Base-by-base conservation (phyloP, 2,329 filamentous ascomycete genomes). In the Escovopsis sp. region DNA sequence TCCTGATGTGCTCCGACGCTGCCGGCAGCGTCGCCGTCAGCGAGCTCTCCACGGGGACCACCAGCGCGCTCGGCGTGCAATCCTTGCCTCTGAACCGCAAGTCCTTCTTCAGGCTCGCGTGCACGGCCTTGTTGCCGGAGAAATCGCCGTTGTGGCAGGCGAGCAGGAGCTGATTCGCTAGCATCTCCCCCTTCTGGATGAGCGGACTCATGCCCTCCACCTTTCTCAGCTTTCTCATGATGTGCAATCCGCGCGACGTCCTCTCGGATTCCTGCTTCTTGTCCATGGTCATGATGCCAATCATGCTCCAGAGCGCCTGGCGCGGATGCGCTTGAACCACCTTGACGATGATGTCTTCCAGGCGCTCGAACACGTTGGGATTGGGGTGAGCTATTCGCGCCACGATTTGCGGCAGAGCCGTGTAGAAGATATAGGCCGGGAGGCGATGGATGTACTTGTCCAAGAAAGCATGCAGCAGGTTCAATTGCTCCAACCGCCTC, bases 381-480 rank as follows among this genome's bases (percentile, higher is more conserved):
- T 94, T 83, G 1, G 79, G 76, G 58, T 98, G 90, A 31, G 82
- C 83, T 48, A 99, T 94, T 23, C 90, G 78, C n/a, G 88, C 90
- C 38, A 98, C 82, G 41, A 98, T 80, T 56, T 98, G 90, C 5
- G 90, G 82, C 29, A 99, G 65, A 5, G 88, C 68, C 2, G 79
- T 81, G 51, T 86, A 88, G 55, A 85, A 86, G 23, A 85, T 72
- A 48, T 80, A 87, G 1, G 79, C 71, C 3, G 82, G 81, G 40
- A 87, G 64, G 5, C 75, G 68, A 16, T 66, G 57, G 14, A 88
- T 70, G 52, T 93, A 86, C 56, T 88, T 92, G 52, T 76, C 74
- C 41, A 96, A 61, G 43, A 87, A 79, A 16, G 64, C 62, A 55
- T 94, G 80, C 39, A 90, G 67, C 5, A 70, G 63, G 26, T 72